Evolutionary conservation across 2,329 filamentous ascomycete genomes (phyloP), one percentile per base, ranked within the genome.

Genomic region (Pseudogymnoascus sp.): DNA sequence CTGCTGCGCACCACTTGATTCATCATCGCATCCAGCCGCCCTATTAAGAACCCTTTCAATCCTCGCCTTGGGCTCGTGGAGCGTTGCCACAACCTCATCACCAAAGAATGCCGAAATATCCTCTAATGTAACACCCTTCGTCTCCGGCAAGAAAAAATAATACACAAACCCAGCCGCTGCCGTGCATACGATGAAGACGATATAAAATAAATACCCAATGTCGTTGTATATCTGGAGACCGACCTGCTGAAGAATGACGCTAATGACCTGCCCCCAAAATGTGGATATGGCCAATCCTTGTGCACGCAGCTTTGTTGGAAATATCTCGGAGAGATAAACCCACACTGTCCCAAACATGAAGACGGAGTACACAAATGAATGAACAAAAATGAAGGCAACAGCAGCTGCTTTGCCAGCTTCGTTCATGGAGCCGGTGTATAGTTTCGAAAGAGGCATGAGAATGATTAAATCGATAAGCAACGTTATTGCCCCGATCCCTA

Each of bases 361-460:
- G 31, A 65, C 49, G 21, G 63, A 63, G 59, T 65, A 65, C n/a
- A 53, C 37, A 43, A 61, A 61, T 21, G 63, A 56, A 34, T 63
- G 61, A 25, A 65, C 37, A 49, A 65, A 65, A 37, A 65, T 65
- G 42, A 65, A 65, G 14, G 63, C 28, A n/a, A 65, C 61, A 18
- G 61, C 62, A 42, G 63, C 63, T 23, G 61, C 56, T 53, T 63
- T 31, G 21, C 63, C 63, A 40, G 62, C 53, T 40, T 28, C 21
- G 56, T 65, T 63, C 18, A 28, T 38, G 28, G 56, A 49, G 40
- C 63, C 59, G 21, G 53, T 59, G 53, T 40, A 40, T 40, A 40
- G 38, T 40, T 40, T 40, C 16, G 38, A 40, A 40, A 40, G 38
- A 40, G 38, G 38, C 38, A 40, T 40, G 38, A 40, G 38, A 18